These are phyloP conservation scores for Aspergillus taichungensis DNA, from an alignment of 495 filamentous ascomycete species.

Conservation along the genomic window DNA sequence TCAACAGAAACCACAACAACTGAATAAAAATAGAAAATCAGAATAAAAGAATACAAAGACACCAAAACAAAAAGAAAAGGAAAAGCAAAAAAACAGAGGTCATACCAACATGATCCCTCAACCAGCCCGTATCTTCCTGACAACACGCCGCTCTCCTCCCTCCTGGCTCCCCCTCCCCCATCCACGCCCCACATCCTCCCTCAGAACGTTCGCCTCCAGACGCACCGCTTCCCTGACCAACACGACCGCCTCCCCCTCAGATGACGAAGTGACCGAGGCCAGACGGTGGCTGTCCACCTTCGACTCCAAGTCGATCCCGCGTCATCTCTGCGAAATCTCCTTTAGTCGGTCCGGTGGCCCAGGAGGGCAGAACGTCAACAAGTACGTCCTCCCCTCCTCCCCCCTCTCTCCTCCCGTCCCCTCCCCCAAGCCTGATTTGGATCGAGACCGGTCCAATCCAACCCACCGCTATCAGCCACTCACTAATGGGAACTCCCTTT, in stretches of 20 bases:
- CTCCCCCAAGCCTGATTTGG: background rate
- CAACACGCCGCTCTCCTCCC: background rate
- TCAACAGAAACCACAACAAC: too few relatives aligned
- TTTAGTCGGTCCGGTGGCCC: slow-evolving; percentile 87
- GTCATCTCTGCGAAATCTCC: slow-evolving; percentile 51
- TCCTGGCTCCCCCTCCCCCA: slow-evolving; percentile 1
- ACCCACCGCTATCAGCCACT: slow-evolving; percentile 2
- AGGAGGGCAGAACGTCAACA: slow-evolving; percentile 95
- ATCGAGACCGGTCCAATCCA: background rate
- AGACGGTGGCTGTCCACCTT: slow-evolving; percentile 68
- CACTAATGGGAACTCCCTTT: slow-evolving; percentile 2
- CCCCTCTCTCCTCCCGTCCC: background rate
- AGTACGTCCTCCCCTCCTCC: slow-evolving; percentile 47
- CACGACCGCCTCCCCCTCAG: slow-evolving; percentile 20
- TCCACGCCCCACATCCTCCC: background rate
- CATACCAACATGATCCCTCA: too few relatives aligned
- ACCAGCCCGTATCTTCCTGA: too few relatives aligned
- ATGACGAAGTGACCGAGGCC: slow-evolving; percentile 56
- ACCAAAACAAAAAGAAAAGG: too few relatives aligned
- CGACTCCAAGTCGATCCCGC: slow-evolving; percentile 53
- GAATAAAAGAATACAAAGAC: too few relatives aligned
- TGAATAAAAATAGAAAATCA: too few relatives aligned
- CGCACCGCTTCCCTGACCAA: slow-evolving; percentile 9
- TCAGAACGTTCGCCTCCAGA: slow-evolving; percentile 16
- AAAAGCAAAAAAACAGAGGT: too few relatives aligned